phyloP scores from a whole-genome alignment of 495 filamentous ascomycete species.

The Aspergillus heteromorphus region DNA sequence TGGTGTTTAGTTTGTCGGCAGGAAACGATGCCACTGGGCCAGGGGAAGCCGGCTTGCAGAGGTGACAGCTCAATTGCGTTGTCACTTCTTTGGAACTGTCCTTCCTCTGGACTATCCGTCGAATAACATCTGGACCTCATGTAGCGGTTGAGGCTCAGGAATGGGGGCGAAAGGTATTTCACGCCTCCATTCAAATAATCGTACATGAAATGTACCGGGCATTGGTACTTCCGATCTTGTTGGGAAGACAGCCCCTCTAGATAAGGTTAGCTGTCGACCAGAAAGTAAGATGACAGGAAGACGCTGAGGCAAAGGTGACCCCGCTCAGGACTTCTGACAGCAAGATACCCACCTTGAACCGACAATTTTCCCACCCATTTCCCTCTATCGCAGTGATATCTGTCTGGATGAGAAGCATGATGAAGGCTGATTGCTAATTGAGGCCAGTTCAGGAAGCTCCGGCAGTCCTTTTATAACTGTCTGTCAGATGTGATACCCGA shows the following conservation, averaged over 20 bases:
- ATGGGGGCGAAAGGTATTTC: background rate
- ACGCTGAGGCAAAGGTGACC: no score
- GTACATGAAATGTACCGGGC: constrained; percentile 1
- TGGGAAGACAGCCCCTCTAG: background rate
- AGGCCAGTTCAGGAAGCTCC: no score
- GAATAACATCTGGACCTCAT: background rate
- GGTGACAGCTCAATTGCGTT: constrained; percentile 4
- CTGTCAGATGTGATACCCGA: no score
- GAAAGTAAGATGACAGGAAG: no score
- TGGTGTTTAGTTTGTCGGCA: constrained; percentile 4
- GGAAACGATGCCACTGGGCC: constrained; percentile 2
- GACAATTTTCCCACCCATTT: no score
- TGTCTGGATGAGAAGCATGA: no score
- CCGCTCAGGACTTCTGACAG: no score
- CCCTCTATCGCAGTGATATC: no score
- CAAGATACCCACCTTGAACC: no score
- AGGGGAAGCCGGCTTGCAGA: background rate
- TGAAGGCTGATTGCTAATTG: no score
- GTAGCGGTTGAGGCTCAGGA: background rate
- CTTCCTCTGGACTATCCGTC: background rate
- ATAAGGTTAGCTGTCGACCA: no score
- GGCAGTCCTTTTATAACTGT: no score
- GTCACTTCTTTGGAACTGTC: background rate
- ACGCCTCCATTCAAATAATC: constrained; percentile 4
- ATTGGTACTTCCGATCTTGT: background rate